Percentiles rank a stretch among this genome's conserved stretches.
These are phyloP conservation scores for Phialophora macrospora DNA, from an alignment of 2,329 filamentous ascomycete genomes.

Conservation along the genomic window DNA sequence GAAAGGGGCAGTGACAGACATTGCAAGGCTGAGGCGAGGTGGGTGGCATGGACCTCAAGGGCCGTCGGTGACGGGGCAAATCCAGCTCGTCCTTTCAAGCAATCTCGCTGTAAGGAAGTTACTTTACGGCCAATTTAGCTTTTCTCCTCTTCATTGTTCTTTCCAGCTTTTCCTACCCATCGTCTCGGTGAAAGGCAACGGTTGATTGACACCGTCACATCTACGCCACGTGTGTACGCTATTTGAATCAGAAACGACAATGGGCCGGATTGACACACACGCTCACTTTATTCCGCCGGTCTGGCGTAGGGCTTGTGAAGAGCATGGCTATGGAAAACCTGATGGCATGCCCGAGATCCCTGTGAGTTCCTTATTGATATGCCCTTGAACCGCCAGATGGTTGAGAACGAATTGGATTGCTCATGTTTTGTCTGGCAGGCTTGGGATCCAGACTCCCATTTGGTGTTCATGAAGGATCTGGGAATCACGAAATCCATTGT, in stretches of 20 bases:
- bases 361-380: neutral
- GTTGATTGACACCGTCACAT: too few relatives aligned
- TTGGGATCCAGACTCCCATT: constrained; percentile 54
- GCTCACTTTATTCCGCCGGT: constrained; percentile 13
- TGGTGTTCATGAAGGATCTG: constrained; percentile 55
- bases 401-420: neutral
- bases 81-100: too few relatives aligned
- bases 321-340: constrained; percentile 14
- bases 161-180: too few relatives aligned
- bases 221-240: too few relatives aligned
- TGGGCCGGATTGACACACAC: constrained; percentile 14
- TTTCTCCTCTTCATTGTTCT: too few relatives aligned
- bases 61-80: too few relatives aligned
- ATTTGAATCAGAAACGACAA: neutral
- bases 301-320: constrained; percentile 11
- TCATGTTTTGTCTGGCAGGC: constrained; percentile 38
- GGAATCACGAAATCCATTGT: constrained; percentile 59
- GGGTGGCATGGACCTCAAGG: too few relatives aligned
- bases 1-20: too few relatives aligned
- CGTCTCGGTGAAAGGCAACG: too few relatives aligned
- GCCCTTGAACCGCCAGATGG: neutral
- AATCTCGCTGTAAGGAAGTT: too few relatives aligned
- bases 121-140: too few relatives aligned
- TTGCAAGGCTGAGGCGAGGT: too few relatives aligned
- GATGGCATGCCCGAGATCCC: constrained; percentile 19